Evolutionary conservation across 1,139 yeast species (phyloP).

Genomic region (Meyerozyma athensensis): DNA sequence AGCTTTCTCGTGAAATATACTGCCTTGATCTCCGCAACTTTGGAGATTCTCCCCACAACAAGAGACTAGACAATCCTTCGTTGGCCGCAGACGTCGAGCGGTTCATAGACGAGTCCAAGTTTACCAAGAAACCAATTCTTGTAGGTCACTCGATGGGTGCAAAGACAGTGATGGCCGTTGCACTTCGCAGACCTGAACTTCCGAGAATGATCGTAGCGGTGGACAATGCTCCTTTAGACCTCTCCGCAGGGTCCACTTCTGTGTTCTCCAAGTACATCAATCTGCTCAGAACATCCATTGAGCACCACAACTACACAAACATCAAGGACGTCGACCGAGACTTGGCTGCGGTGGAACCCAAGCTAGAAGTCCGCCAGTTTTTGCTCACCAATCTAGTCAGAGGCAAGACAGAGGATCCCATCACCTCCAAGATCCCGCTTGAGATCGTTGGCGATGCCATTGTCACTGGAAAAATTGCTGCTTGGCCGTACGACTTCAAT

Average conservation of each 20-base stretch:
- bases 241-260: slow-evolving; percentile 37
- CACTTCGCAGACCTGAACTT: slow-evolving; percentile 62
- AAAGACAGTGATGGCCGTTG: slow-evolving; percentile 85
- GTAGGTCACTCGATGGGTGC: slow-evolving; percentile 99
- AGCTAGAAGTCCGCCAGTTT: slow-evolving; percentile 67
- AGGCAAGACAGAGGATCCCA: slow-evolving; percentile 34
- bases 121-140: slow-evolving; percentile 50
- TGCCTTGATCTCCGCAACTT: slow-evolving; percentile 85
- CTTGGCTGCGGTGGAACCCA: slow-evolving; percentile 58
- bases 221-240: slow-evolving; percentile 83
- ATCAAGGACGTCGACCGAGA: slow-evolving; percentile 67
- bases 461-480: slow-evolving; percentile 58
- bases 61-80: slow-evolving; percentile 70
- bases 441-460: slow-evolving; percentile 61
- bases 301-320: slow-evolving; percentile 38
- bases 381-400: slow-evolving; percentile 63
- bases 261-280: slow-evolving; percentile 65
- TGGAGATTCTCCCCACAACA: slow-evolving; percentile 79
- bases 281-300: slow-evolving; percentile 53
- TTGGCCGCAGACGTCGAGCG: slow-evolving; percentile 80
- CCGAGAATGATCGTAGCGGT: slow-evolving; percentile 68
- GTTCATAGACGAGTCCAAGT: slow-evolving; percentile 50
- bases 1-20: slow-evolving; percentile 47
- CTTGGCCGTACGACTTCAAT: slow-evolving; percentile 69
- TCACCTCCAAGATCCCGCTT: slow-evolving; percentile 60